Percentiles rank a stretch among this genome's conserved stretches.
Evolutionary conservation across 2,329 filamentous ascomycete genomes (phyloP).

Genomic region (Penicillium sp.): DNA sequence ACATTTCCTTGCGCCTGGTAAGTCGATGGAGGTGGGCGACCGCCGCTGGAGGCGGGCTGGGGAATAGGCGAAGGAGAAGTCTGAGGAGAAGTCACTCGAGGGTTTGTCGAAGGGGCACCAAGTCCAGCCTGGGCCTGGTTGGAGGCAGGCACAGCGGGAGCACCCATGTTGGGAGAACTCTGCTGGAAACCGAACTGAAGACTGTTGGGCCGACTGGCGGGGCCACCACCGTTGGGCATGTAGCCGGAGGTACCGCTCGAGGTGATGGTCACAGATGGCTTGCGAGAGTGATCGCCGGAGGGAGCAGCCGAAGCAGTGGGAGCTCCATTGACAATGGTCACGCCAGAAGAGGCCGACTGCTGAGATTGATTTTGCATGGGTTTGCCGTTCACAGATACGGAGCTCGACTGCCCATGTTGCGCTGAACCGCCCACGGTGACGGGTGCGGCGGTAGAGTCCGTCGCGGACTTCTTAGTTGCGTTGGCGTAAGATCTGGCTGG

Average conservation of each 20-base stretch:
- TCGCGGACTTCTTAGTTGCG: constrained; percentile 60
- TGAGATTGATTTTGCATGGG: constrained; percentile 50
- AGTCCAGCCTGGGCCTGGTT: constrained; percentile 44
- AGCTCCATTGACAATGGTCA: constrained; percentile 67
- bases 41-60: constrained; percentile 79
- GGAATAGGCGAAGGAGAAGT: constrained; percentile 93
- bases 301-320: constrained; percentile 42
- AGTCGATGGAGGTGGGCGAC: constrained; percentile 76
- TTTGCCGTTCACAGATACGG: constrained; percentile 82
- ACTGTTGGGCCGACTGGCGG: constrained; percentile 55
- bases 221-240: constrained; percentile 75
- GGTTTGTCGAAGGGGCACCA: constrained; percentile 58
- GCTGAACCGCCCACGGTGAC: constrained; percentile 54
- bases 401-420: constrained; percentile 60
- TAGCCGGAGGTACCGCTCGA: constrained; percentile 75
- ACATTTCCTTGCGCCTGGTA: constrained; percentile 69
- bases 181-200: constrained; percentile 82
- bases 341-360: constrained; percentile 39
- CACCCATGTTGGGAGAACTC: constrained; percentile 60
- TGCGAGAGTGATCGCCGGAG: constrained; percentile 70
- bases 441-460: constrained; percentile 52
- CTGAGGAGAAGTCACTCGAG: constrained; percentile 76
- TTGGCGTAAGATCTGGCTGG: constrained; percentile 59
- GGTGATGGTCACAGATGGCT: constrained; percentile 88
- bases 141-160: constrained; percentile 54